phyloP scores from a whole-genome alignment of 2,329 filamentous ascomycete genomes.

The Exophiala viscosa region DNA sequence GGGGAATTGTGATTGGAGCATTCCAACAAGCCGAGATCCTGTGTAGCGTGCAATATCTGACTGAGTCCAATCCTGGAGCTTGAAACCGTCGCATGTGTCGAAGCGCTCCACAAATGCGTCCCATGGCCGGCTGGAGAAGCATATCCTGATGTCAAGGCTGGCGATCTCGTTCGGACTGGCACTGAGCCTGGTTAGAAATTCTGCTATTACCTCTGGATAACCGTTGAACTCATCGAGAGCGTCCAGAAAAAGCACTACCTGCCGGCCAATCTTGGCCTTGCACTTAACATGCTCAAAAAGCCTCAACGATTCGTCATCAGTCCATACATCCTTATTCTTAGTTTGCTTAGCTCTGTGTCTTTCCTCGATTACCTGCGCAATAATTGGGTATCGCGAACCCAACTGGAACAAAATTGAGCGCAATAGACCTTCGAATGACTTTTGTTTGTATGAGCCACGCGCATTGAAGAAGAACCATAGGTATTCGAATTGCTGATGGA shows the following conservation, averaged over 20 bases:
- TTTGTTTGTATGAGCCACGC: conserved; percentile 3
- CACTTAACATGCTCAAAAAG: not conserved
- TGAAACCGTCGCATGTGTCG: not conserved
- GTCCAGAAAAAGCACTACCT: conserved; percentile 1
- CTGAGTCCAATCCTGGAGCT: not conserved
- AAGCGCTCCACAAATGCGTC: conserved; percentile 1
- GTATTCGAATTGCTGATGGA: not conserved
- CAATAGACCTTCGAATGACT: conserved; percentile 1
- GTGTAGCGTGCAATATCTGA: not conserved
- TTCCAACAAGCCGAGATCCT: not conserved
- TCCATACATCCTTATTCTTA: not conserved
- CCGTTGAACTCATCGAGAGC: conserved; percentile 7
- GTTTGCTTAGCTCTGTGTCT: not conserved
- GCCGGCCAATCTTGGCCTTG: not conserved
- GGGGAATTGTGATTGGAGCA: not conserved
- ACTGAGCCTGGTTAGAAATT: not conserved
- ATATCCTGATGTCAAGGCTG: not conserved
- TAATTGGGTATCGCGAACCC: not conserved
- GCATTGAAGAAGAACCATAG: conserved; percentile 7
- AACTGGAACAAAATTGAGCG: conserved; percentile 3
- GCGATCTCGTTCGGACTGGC: not conserved
- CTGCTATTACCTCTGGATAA: conserved; percentile 1
- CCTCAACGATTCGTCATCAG: not conserved
- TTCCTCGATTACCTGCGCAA: not conserved
- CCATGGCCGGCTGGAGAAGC: conserved; percentile 4